phyloP scores from a whole-genome alignment of 2,329 filamentous ascomycete species.

The Diaporthe humulicola region DNA sequence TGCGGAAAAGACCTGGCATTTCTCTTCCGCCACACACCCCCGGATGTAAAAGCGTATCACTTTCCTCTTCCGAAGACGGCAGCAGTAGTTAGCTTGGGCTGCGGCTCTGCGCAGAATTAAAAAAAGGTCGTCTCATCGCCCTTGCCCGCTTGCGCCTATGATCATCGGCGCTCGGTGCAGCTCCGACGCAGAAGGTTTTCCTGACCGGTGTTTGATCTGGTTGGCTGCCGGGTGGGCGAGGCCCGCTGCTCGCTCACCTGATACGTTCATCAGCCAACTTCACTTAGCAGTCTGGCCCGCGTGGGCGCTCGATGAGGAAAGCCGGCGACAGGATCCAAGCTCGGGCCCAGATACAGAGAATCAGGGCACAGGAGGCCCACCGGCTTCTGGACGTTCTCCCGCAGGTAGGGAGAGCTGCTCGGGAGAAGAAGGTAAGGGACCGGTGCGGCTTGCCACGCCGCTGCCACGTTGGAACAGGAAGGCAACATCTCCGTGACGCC shows the following conservation, averaged over 20 bases:
- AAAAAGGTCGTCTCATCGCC: slow-evolving; percentile 7
- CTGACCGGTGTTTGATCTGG: slow-evolving; percentile 5
- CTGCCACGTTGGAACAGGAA: slow-evolving; percentile 7
- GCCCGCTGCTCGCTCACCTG: neutral
- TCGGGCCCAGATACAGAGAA: neutral
- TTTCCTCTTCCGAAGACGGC: neutral
- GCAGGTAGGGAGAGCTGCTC: neutral
- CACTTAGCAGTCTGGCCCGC: neutral
- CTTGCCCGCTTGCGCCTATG: slow-evolving; percentile 20
- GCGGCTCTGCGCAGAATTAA: slow-evolving; percentile 31
- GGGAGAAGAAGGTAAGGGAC: neutral
- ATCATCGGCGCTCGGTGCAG: slow-evolving; percentile 26
- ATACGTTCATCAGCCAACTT: slow-evolving; percentile 11
- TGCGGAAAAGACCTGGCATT: neutral
- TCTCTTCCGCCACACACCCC: neutral
- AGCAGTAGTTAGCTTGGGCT: slow-evolving; percentile 11
- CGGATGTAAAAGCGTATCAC: slow-evolving; percentile 10
- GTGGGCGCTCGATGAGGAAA: slow-evolving; percentile 19
- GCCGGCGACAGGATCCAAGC: slow-evolving; percentile 11
- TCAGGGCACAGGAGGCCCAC: neutral
- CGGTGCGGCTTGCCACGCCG: slow-evolving; percentile 8
- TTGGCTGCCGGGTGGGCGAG: neutral
- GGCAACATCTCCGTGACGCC: slow-evolving; percentile 12
- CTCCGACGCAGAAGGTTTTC: slow-evolving; percentile 14
- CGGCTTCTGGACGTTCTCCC: slow-evolving; percentile 5